Conservation (phyloP, 2,329 filamentous ascomycete species). For the Colletotrichum liaoningense region DNA sequence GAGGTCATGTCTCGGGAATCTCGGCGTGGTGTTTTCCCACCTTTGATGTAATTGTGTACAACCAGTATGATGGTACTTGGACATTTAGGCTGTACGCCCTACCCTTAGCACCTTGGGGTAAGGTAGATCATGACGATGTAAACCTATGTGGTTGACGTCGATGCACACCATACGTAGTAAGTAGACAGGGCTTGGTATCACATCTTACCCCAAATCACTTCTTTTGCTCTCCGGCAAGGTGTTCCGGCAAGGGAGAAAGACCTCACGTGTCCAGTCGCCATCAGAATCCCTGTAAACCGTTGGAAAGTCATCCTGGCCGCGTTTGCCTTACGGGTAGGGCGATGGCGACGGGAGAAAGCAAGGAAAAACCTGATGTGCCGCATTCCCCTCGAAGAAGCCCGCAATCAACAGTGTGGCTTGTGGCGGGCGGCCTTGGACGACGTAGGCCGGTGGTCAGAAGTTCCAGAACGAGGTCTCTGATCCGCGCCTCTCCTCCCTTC, state of each 20-base stretch:
- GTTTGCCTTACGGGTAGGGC: not conserved
- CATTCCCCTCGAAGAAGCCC: not conserved
- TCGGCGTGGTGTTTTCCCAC: not conserved
- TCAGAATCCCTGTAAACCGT: not conserved
- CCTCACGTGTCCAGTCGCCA: not conserved
- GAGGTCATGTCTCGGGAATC: constrained; percentile 1
- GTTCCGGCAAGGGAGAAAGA: not conserved
- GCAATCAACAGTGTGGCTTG: not conserved
- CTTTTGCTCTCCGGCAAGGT: not conserved
- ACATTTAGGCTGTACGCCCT: not conserved
- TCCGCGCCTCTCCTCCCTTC: not conserved
- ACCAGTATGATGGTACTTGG: too few species aligned
- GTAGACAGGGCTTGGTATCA: not conserved
- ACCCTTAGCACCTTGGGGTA: not conserved
- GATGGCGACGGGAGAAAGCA: not conserved
- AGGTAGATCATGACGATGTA: constrained; percentile 19
- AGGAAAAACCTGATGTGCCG: not conserved
- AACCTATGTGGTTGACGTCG: not conserved
- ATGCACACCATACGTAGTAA: not conserved
- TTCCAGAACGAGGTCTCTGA: constrained; percentile 8
- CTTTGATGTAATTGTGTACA: not conserved
- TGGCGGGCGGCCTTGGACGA: constrained; percentile 18
- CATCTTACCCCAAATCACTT: not conserved
- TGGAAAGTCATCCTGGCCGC: not conserved
- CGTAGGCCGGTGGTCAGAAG: not conserved